Percentiles rank a stretch among this genome's conserved stretches.
Conservation (phyloP, 176 grass and related monocot genomes). For the Musa troglodytarum region DNA sequence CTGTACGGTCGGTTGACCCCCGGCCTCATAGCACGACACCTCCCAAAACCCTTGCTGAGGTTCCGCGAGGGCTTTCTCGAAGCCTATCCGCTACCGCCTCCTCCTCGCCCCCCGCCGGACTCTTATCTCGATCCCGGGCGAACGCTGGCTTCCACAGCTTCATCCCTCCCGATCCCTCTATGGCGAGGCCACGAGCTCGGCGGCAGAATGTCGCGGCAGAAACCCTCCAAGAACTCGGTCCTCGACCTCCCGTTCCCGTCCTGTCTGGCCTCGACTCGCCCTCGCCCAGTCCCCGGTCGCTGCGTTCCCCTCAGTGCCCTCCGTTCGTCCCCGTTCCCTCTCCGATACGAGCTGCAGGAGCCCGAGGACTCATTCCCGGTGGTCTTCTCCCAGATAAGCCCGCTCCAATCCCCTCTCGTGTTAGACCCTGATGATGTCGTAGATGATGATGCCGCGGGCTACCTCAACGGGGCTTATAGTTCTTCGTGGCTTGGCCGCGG, state of each 20-base stretch:
- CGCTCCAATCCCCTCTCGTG: constrained; percentile 3
- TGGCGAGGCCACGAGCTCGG: constrained; percentile 12
- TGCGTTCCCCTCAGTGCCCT: not conserved
- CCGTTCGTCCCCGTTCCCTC: constrained; percentile 6
- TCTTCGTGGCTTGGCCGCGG: constrained; percentile 8
- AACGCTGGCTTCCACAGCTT: constrained; percentile 1
- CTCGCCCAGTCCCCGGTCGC: not conserved
- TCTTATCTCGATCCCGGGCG: not conserved
- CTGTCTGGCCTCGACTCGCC: not conserved
- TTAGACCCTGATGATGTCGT: not conserved
- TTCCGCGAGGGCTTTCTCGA: not conserved
- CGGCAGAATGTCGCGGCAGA: not conserved
- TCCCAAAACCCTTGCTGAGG: not conserved
- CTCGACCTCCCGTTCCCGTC: not conserved
- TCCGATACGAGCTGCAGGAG: not conserved
- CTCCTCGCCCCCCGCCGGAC: not conserved
- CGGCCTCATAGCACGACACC: too few relatives aligned
- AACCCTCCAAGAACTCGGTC: not conserved
- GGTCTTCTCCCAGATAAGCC: not conserved
- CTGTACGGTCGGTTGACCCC: too few relatives aligned
- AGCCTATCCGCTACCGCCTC: not conserved
- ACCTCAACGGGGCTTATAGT: not conserved
- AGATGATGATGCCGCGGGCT: not conserved
- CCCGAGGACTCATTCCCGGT: constrained; percentile 21
- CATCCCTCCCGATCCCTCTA: constrained; percentile 11